Evolutionary conservation across 1,284 basidiomycete genomes (phyloP), one percentile per base, ranked within the genome.

Genomic region (Cutaneotrichosporon curvatum): DNA sequence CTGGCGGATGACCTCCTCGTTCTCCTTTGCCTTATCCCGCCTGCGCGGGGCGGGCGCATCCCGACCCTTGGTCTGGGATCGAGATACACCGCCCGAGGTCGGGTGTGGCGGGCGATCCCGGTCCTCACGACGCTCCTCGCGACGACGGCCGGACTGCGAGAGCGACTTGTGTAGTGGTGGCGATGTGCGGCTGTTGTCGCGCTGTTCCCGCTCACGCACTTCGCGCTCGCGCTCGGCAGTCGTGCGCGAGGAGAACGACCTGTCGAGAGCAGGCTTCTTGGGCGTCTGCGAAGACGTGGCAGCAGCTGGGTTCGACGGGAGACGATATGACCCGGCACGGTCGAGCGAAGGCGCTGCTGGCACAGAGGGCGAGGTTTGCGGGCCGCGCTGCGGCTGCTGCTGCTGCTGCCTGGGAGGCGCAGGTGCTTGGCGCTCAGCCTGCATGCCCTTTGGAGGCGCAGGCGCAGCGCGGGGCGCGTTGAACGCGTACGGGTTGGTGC

Each of bases 1-100:
- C 37, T 90, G 82, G 60, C 83, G 85, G 53, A 98, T 84, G 51
- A 97, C 89, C 63, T 96, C 91, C 57, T 83, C 81, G 52, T 91
- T 87, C 63, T 85, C 84, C 54, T 81, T 82, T 70, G 87, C 86
- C 76, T 88, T 89, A 73, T 94, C 87, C 50, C 90, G 75, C 55
- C 89, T 74, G 47, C 91, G 75, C 2, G 89, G 85, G 0, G 86
- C 87, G 28, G 85, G 81, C 23, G 61, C 58, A 33, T 55, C 51
- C 47, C 44, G 48, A 28, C 36, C 51, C 60, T 48, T 61, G 38
- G 54, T 63, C 30, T 32, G 31, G 3, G 43, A 48, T 3, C 52
- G 43, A 4, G 52, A n/a, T 0, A 51, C 46, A 15, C 47, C 45
- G 11, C 33, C 30, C 1, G 36, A 35, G 10, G 37, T 8, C 3